A percentile compares a stretch with the other conserved stretches of the same genome.
Conservation (phyloP, 345 rosid genomes). For the Euphorbia pulcherrima region DNA sequence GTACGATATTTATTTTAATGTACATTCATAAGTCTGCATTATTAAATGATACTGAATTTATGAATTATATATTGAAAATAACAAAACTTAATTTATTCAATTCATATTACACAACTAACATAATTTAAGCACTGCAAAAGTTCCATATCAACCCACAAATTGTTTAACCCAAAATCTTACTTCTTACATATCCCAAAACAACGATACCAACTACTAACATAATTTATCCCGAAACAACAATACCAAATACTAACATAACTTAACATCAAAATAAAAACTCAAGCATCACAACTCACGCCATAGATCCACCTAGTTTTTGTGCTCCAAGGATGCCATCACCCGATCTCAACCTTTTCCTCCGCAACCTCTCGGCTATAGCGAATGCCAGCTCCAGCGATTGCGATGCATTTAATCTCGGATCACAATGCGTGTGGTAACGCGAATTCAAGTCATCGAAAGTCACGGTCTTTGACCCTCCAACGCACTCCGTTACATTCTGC, state of each 20-base stretch:
- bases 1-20: too few relatives aligned
- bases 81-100: too few relatives aligned
- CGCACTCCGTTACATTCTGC: slow-evolving; percentile 58
- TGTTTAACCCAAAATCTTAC: not conserved
- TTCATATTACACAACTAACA: not conserved
- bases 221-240: not conserved
- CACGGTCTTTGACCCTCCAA: slow-evolving; percentile 51
- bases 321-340: slow-evolving; percentile 5
- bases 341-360: slow-evolving; percentile 25
- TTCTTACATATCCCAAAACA: not conserved
- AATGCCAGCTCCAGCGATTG: slow-evolving; percentile 58
- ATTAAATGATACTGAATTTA: too few relatives aligned
- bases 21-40: too few relatives aligned
- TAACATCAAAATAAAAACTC: not conserved
- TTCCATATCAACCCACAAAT: not conserved
- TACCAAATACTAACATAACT: not conserved
- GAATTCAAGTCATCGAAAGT: slow-evolving; percentile 55
- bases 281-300: slow-evolving; percentile 10
- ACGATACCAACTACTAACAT: not conserved
- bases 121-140: not conserved
- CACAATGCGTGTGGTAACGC: slow-evolving; percentile 53
- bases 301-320: not conserved
- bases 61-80: too few relatives aligned
- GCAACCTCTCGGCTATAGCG: slow-evolving; percentile 49
- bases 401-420: slow-evolving; percentile 53